Percentiles rank a stretch among this genome's conserved stretches.
phyloP scores from a whole-genome alignment of 2,329 filamentous ascomycete species.

The Curvularia sp. region DNA sequence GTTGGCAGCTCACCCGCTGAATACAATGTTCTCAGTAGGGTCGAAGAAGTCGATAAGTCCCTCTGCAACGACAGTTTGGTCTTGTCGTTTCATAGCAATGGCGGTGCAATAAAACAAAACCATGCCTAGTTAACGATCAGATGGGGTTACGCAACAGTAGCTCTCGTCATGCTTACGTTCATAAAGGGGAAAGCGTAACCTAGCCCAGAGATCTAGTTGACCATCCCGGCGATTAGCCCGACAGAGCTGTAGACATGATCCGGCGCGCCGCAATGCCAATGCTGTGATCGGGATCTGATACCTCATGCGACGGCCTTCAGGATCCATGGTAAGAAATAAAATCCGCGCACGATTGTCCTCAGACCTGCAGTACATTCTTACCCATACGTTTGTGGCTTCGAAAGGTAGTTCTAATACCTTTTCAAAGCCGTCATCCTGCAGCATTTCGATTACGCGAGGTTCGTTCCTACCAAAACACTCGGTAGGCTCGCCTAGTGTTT shows the following conservation, averaged over 20 bases:
- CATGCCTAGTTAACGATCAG: slow-evolving; percentile 54
- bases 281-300: slow-evolving; percentile 61
- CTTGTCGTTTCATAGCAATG: slow-evolving; percentile 65
- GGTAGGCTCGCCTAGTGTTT: slow-evolving; percentile 41
- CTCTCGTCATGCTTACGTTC: slow-evolving; percentile 55
- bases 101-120: slow-evolving; percentile 65
- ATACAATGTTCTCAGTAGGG: slow-evolving; percentile 54
- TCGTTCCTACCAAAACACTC: slow-evolving; percentile 49
- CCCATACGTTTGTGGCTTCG: slow-evolving; percentile 55
- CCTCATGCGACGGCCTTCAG: slow-evolving; percentile 49
- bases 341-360: slow-evolving; percentile 62
- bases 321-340: slow-evolving; percentile 58
- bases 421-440: slow-evolving; percentile 52
- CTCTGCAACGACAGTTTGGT: slow-evolving; percentile 52
- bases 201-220: slow-evolving; percentile 60
- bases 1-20: slow-evolving; percentile 54
- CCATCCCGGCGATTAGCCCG: slow-evolving; percentile 51
- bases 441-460: slow-evolving; percentile 43
- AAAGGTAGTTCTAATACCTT: slow-evolving; percentile 56
- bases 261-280: slow-evolving; percentile 52
- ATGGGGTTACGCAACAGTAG: neutral
- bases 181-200: slow-evolving; percentile 62
- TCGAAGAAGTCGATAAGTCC: slow-evolving; percentile 60
- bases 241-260: slow-evolving; percentile 53
- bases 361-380: slow-evolving; percentile 61